Evolutionary conservation across 805 yeast species (phyloP).

Genomic region (Yarrowia sp.): DNA sequence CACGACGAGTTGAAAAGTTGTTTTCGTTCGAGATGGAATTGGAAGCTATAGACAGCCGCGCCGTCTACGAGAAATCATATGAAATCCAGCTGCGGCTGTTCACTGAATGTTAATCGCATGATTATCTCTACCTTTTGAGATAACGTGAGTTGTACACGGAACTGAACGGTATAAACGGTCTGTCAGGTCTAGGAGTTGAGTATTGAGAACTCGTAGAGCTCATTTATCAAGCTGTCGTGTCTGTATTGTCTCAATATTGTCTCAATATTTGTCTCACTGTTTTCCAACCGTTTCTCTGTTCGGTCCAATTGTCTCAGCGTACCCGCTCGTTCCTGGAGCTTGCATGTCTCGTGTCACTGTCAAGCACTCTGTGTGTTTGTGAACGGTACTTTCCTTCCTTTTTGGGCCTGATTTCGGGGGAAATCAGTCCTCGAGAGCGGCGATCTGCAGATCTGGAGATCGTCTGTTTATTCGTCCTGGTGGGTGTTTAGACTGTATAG

Average conservation of each 20-base stretch:
- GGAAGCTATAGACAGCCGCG: neutral
- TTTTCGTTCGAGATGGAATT: neutral
- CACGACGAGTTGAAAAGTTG: too few relatives aligned
- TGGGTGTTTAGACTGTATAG: neutral
- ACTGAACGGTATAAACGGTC: conserved; percentile 5
- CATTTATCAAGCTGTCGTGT: too few relatives aligned
- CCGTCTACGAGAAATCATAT: neutral
- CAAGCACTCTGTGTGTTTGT: neutral
- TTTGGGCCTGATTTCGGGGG: neutral
- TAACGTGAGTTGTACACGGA: too few relatives aligned
- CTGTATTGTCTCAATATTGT: too few relatives aligned
- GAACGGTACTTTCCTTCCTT: neutral
- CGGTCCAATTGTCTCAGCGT: too few relatives aligned
- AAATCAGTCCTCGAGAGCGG: neutral
- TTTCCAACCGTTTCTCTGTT: too few relatives aligned
- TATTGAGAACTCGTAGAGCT: too few relatives aligned
- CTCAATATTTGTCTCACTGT: neutral
- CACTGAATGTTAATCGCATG: conserved; percentile 14
- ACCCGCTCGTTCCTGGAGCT: conserved; percentile 13
- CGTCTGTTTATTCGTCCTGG: neutral
- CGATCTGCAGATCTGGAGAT: conserved; percentile 5
- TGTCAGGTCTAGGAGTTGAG: too few relatives aligned
- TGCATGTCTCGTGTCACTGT: conserved; percentile 3
- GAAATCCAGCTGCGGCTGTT: neutral
- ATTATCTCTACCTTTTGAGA: conserved; percentile 3